Evolutionary conservation across 2,329 filamentous ascomycete species (phyloP).

Genomic region (Penicillium sp.): DNA sequence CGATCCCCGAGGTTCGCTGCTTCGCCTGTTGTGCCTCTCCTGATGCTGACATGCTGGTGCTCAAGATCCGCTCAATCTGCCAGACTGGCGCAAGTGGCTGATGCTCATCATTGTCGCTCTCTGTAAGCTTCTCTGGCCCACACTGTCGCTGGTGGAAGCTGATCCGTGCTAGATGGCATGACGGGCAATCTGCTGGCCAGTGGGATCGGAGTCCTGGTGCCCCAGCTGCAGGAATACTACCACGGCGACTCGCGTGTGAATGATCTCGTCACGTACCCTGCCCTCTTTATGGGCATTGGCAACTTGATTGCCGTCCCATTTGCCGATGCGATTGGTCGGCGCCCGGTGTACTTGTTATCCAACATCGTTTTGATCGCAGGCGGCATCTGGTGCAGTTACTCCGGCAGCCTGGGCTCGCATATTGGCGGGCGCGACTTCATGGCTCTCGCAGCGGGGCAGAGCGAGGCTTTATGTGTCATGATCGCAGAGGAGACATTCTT

Average conservation of each 20-base stretch:
- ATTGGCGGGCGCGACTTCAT: slow-evolving; percentile 42
- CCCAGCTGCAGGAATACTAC: slow-evolving; percentile 15
- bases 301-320: slow-evolving; percentile 21
- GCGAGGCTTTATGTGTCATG: slow-evolving; percentile 45
- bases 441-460: slow-evolving; percentile 44
- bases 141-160: not conserved
- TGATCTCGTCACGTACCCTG: slow-evolving; percentile 38
- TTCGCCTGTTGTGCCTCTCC: not conserved
- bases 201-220: slow-evolving; percentile 18
- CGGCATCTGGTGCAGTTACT: slow-evolving; percentile 27
- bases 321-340: slow-evolving; percentile 11
- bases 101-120: slow-evolving; percentile 27
- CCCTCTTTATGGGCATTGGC: slow-evolving; percentile 27
- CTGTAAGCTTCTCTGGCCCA: slow-evolving; percentile 10
- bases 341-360: slow-evolving; percentile 19
- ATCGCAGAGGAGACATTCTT: slow-evolving; percentile 47
- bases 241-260: slow-evolving; percentile 28
- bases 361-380: slow-evolving; percentile 17
- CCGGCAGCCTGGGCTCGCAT: slow-evolving; percentile 35
- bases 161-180: slow-evolving; percentile 1
- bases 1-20: slow-evolving; percentile 9
- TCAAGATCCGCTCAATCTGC: slow-evolving; percentile 28
- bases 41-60: not conserved
- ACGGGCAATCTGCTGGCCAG: slow-evolving; percentile 15
- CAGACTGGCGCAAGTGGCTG: slow-evolving; percentile 26